Evolutionary conservation across 257 asterid genomes (phyloP).

Genomic region (Solanum ossicruentum): DNA sequence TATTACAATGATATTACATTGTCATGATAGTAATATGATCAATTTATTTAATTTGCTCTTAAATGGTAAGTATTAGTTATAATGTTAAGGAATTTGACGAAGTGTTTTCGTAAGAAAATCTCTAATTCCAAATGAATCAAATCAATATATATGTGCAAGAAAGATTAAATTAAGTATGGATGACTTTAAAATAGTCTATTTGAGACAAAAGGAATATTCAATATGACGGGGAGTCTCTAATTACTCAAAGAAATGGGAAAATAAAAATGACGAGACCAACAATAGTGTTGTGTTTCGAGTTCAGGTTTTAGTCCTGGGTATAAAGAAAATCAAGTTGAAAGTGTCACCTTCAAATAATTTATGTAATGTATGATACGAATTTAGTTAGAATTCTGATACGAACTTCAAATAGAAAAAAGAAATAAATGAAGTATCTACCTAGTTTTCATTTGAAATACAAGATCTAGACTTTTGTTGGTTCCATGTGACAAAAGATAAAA

Average conservation of each 20-base stretch:
- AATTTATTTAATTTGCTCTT: neutral
- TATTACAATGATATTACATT: neutral
- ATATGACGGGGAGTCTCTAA: neutral
- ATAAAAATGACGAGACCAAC: neutral
- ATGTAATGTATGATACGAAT: too few species aligned
- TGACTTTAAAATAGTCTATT: neutral
- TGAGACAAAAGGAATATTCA: neutral
- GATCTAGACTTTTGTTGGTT: neutral
- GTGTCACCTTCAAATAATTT: too few species aligned
- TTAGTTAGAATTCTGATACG: too few species aligned
- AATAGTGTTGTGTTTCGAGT: too few species aligned
- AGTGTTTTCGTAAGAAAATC: neutral
- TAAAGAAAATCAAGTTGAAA: too few species aligned
- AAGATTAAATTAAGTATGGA: neutral
- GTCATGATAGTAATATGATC: neutral
- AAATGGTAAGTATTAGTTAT: neutral
- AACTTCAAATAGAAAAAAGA: too few species aligned
- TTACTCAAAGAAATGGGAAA: neutral
- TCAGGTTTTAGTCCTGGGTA: rapidly evolving
- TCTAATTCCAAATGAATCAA: too few species aligned
- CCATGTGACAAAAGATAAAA: neutral
- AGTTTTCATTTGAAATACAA: neutral
- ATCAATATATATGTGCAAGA: too few species aligned
- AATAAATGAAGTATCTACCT: neutral
- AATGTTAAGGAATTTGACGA: neutral